Evolutionary conservation across 73 alveolate species (phyloP).

Genomic region (Tetrahymena borealis): DNA sequence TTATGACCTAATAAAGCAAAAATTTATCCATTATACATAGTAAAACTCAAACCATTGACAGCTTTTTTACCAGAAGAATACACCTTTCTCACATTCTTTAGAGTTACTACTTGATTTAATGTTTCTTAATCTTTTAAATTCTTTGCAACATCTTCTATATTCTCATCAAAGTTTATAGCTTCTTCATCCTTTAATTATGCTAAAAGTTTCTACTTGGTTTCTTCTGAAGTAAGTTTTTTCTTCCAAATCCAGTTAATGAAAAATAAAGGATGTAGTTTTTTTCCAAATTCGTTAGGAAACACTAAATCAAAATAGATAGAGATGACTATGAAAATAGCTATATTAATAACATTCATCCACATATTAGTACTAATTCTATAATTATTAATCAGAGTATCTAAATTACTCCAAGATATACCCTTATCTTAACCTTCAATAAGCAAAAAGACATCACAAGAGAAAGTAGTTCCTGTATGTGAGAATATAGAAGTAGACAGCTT

Average conservation of each 20-base stretch:
- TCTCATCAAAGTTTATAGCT: slow-evolving; percentile 12
- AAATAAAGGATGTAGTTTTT: slow-evolving; percentile 58
- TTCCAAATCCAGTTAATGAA: slow-evolving; percentile 9
- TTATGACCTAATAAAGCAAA: slow-evolving; percentile 98
- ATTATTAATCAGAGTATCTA: slow-evolving; percentile 35
- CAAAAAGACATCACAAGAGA: slow-evolving; percentile 57
- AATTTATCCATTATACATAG: slow-evolving; percentile 89
- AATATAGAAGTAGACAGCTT: slow-evolving; percentile 58
- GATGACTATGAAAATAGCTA: slow-evolving; percentile 39
- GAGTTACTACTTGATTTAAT: slow-evolving; percentile 55
- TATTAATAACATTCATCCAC: slow-evolving; percentile 46
- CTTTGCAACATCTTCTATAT: slow-evolving; percentile 35
- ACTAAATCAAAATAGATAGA: slow-evolving; percentile 63
- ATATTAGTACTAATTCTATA: slow-evolving; percentile 38
- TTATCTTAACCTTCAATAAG: slow-evolving; percentile 53
- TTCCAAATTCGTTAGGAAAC: slow-evolving; percentile 69
- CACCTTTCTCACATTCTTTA: slow-evolving; percentile 49
- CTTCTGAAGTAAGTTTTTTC: slow-evolving; percentile 23
- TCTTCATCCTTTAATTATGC: slow-evolving; percentile 15
- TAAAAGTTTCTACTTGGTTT: slow-evolving; percentile 13
- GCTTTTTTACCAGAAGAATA: slow-evolving; percentile 84
- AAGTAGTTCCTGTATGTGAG: slow-evolving; percentile 61
- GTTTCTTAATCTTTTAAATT: slow-evolving; percentile 50
- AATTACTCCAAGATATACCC: slow-evolving; percentile 44
- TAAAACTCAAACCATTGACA: slow-evolving; percentile 73